Conservation (phyloP, 208 protist genomes). For the Leishmania gerbilli region DNA sequence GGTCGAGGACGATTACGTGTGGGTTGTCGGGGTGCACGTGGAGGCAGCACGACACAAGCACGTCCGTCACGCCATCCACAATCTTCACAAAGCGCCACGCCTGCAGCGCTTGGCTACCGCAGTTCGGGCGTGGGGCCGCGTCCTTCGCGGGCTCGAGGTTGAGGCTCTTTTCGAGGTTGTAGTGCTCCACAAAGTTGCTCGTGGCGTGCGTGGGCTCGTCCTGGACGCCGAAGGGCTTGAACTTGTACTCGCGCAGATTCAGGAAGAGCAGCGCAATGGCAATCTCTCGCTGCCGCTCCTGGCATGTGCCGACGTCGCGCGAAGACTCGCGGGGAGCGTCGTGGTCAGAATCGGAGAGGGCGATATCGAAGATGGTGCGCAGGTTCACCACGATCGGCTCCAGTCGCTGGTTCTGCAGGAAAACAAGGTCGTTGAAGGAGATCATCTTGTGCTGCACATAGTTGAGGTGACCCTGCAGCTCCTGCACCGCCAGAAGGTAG, state of each 20-base stretch:
- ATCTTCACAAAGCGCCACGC: slow-evolving; percentile 82
- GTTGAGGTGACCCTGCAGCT: slow-evolving; percentile 86
- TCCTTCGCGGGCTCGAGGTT: slow-evolving; percentile 22
- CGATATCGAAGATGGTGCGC: slow-evolving; percentile 11
- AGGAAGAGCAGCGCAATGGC: slow-evolving; percentile 69
- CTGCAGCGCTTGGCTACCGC: neutral
- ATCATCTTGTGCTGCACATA: slow-evolving; percentile 87
- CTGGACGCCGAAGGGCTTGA: slow-evolving; percentile 80
- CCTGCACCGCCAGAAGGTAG: slow-evolving; percentile 86
- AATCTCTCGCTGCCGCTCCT: slow-evolving; percentile 35
- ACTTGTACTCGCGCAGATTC: slow-evolving; percentile 84
- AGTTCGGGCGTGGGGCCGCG: neutral
- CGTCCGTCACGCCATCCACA: slow-evolving; percentile 79
- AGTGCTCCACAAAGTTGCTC: slow-evolving; percentile 88
- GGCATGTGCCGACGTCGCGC: neutral
- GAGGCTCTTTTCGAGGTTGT: slow-evolving; percentile 61
- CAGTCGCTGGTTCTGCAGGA: slow-evolving; percentile 75
- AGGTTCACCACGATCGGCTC: slow-evolving; percentile 58
- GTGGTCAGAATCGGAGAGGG: neutral
- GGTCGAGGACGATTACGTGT: slow-evolving; percentile 48
- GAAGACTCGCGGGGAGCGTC: slow-evolving; percentile 4
- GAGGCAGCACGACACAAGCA: slow-evolving; percentile 84
- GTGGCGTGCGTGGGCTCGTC: slow-evolving; percentile 47
- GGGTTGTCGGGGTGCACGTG: slow-evolving; percentile 27
- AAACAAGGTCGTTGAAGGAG: slow-evolving; percentile 83